A percentile compares a stretch with the other conserved stretches of the same genome.
These are phyloP conservation scores for Neospora caninum DNA, from an alignment of 169 alveolate genomes.

Conservation along the genomic window DNA sequence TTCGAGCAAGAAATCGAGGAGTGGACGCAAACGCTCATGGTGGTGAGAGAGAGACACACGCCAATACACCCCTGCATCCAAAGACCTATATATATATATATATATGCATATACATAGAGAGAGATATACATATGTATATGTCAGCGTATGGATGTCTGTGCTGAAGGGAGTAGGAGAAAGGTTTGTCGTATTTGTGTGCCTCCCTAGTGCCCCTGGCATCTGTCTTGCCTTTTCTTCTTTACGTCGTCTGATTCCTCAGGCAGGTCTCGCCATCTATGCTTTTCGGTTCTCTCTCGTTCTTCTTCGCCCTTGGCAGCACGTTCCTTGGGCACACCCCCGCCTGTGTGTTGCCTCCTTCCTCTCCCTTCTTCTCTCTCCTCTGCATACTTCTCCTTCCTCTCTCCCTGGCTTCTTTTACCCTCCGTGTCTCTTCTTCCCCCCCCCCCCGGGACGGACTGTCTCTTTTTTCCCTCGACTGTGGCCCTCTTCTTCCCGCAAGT, in stretches of 20 bases:
- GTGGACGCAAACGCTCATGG: conserved; percentile 79
- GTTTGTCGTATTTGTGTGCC: too few species aligned
- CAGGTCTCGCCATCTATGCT: too few species aligned
- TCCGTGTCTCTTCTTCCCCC: too few species aligned
- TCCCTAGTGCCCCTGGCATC: too few species aligned
- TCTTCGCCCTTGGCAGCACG: neutral
- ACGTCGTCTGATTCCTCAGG: too few species aligned
- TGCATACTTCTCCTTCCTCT: neutral
- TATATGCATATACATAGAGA: neutral
- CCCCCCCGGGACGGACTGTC: too few species aligned
- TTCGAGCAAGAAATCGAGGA: conserved; percentile 92
- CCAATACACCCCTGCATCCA: neutral
- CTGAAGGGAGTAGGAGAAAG: too few species aligned
- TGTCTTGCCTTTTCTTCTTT: too few species aligned
- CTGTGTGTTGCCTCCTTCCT: neutral
- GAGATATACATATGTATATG: neutral
- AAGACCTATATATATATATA: neutral
- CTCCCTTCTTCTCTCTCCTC: neutral
- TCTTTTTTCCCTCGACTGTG: too few species aligned
- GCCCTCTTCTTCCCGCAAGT: too few species aligned
- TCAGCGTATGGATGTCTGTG: neutral
- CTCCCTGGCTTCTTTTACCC: neutral
- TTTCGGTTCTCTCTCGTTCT: too few species aligned
- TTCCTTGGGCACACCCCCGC: neutral
- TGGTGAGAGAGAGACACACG: neutral